Percentiles rank a stretch among this genome's conserved stretches.
phyloP scores from a whole-genome alignment of 441 rosid species.

The Jatropha podagrica region DNA sequence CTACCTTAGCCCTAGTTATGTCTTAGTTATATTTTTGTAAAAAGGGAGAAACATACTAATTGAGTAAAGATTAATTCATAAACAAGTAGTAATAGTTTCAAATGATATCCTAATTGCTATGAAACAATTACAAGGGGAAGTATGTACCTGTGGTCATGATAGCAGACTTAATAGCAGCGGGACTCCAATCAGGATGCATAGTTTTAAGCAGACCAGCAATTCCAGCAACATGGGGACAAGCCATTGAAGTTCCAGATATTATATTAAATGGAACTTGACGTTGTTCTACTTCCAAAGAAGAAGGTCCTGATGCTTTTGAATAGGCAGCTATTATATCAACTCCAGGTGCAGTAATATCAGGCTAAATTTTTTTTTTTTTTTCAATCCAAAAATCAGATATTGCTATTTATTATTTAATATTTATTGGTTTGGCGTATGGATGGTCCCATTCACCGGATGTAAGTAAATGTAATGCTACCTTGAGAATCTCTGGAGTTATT shows the following conservation, averaged over 20 bases:
- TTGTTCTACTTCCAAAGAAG: conserved; percentile 25
- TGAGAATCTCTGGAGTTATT: conserved; percentile 36
- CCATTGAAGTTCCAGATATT: conserved; percentile 75
- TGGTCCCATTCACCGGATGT: too few species aligned
- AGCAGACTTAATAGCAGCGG: conserved; percentile 80
- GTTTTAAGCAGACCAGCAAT: conserved; percentile 71
- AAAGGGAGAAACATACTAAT: too few species aligned
- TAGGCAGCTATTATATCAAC: conserved; percentile 45
- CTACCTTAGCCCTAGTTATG: too few species aligned
- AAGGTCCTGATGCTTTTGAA: conserved; percentile 33
- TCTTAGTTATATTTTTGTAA: too few species aligned
- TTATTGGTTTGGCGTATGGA: too few species aligned
- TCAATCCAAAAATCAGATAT: neutral
- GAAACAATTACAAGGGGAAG: neutral
- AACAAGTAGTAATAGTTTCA: too few species aligned
- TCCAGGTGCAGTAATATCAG: conserved; percentile 50
- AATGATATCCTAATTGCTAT: neutral
- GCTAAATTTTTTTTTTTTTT: neutral
- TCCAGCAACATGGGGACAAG: conserved; percentile 88
- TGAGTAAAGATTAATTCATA: too few species aligned
- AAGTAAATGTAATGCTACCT: conserved; percentile 14
- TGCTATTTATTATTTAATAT: neutral
- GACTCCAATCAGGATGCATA: conserved; percentile 62
- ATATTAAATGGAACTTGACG: conserved; percentile 37
- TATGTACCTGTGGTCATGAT: conserved; percentile 70